Evolutionary conservation across 1,139 yeast species (phyloP).

Genomic region (Meyerozyma athensensis): DNA sequence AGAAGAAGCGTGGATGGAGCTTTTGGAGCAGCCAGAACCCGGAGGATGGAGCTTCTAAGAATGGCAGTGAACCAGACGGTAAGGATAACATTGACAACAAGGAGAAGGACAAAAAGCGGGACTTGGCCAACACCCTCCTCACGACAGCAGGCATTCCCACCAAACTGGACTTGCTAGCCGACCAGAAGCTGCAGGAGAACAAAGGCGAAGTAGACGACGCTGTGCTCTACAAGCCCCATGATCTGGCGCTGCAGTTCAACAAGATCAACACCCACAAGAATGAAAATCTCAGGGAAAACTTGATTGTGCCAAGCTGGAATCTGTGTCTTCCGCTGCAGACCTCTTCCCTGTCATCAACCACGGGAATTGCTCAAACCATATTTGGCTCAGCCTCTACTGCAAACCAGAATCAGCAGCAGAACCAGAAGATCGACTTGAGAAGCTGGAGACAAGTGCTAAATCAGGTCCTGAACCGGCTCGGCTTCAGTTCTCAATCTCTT

Average conservation of each 20-base stretch:
- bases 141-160: slow-evolving; percentile 28
- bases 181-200: slow-evolving; percentile 10
- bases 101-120: slow-evolving; percentile 11
- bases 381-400: slow-evolving; percentile 27
- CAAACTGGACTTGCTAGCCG: slow-evolving; percentile 13
- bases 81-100: slow-evolving; percentile 6
- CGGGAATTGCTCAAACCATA: slow-evolving; percentile 9
- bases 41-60: slow-evolving; percentile 5
- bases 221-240: slow-evolving; percentile 44
- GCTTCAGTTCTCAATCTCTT: slow-evolving; percentile 32
- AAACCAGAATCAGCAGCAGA: slow-evolving; percentile 13
- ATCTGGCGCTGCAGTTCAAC: slow-evolving; percentile 36
- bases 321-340: slow-evolving; percentile 32
- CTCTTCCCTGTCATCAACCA: slow-evolving; percentile 12
- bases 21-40: slow-evolving; percentile 4
- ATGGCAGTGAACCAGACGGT: background rate
- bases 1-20: slow-evolving; percentile 5
- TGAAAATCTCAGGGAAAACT: slow-evolving; percentile 38
- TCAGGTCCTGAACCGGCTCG: slow-evolving; percentile 34
- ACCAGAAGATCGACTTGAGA: slow-evolving; percentile 24
- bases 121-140: slow-evolving; percentile 30
- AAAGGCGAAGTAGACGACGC: slow-evolving; percentile 32
- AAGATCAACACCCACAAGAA: slow-evolving; percentile 45
- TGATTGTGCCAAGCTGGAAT: slow-evolving; percentile 43
- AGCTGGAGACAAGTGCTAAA: slow-evolving; percentile 36